These are phyloP conservation scores for Neckera pumila DNA, from an alignment of 225 moss, liverwort and hornwort species.

Conservation along the genomic window DNA sequence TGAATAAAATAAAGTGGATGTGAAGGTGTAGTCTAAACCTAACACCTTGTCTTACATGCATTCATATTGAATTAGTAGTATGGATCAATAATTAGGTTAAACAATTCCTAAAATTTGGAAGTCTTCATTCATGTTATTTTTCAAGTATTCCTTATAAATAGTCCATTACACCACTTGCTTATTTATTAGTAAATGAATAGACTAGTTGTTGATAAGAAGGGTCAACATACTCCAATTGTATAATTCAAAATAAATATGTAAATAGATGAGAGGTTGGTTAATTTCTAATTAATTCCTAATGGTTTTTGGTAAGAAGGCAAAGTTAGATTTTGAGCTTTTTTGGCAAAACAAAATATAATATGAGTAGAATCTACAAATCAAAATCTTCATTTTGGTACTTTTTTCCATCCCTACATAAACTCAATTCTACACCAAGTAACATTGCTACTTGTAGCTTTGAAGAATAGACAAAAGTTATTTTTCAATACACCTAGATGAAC, in stretches of 20 bases:
- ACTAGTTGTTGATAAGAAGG: neutral
- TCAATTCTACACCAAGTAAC: neutral
- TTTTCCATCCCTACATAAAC: neutral
- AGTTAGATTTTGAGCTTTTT: neutral
- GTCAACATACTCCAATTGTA: rapidly evolving
- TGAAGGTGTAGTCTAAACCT: too few species aligned
- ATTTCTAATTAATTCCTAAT: neutral
- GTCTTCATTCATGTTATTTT: neutral
- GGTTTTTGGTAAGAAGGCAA: rapidly evolving
- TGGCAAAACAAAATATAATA: neutral
- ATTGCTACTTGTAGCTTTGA: neutral
- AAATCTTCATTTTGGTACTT: neutral
- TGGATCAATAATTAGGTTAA: neutral
- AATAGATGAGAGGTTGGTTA: neutral
- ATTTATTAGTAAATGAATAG: neutral
- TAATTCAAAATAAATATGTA: rapidly evolving
- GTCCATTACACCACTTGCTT: neutral
- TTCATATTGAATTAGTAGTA: rapidly evolving
- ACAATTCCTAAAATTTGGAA: neutral
- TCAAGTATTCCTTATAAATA: neutral
- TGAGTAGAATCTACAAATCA: neutral
- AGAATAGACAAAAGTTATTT: neutral
- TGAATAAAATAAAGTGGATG: neutral
- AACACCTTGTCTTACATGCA: too few species aligned
- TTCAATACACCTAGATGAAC: neutral